Evolutionary conservation across 1,139 yeast species (phyloP).

Genomic region (Zygosaccharomyces sapae): DNA sequence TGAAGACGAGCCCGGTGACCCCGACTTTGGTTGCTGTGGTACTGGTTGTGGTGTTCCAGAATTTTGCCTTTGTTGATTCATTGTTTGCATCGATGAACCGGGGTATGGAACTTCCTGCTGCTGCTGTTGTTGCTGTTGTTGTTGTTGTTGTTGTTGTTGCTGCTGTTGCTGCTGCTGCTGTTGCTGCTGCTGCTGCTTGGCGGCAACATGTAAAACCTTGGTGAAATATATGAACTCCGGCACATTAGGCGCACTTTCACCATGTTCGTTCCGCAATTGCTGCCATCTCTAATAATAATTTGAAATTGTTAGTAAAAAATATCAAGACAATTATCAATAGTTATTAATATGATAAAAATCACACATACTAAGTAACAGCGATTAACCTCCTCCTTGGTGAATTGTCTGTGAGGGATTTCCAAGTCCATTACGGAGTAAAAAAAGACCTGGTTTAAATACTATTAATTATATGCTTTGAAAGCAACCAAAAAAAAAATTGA

Average conservation of each 20-base stretch:
- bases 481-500: background rate
- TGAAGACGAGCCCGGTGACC: slow-evolving; percentile 18
- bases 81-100: slow-evolving; percentile 18
- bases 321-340: background rate
- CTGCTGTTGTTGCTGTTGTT: too few species aligned
- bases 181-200: slow-evolving; percentile 43
- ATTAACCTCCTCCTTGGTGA: slow-evolving; percentile 37
- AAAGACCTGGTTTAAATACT: slow-evolving; percentile 1
- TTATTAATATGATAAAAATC: background rate
- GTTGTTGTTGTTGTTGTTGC: slow-evolving; percentile 17
- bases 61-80: slow-evolving; percentile 8
- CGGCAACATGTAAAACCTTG: slow-evolving; percentile 51
- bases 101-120: slow-evolving; percentile 6
- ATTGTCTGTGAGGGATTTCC: slow-evolving; percentile 34
- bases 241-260: slow-evolving; percentile 59
- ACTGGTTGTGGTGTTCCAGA: slow-evolving; percentile 14
- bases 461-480: background rate
- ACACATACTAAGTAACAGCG: slow-evolving; percentile 32
- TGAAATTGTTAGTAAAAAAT: slow-evolving; percentile 13
- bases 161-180: slow-evolving; percentile 25
- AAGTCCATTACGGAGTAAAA: slow-evolving; percentile 20
- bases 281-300: slow-evolving; percentile 48
- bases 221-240: slow-evolving; percentile 61
- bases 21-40: slow-evolving; percentile 23
- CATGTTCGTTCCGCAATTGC: slow-evolving; percentile 56